These are phyloP conservation scores for Mycena haematopus DNA, from an alignment of 768 basidiomycete species.

Conservation along the genomic window DNA sequence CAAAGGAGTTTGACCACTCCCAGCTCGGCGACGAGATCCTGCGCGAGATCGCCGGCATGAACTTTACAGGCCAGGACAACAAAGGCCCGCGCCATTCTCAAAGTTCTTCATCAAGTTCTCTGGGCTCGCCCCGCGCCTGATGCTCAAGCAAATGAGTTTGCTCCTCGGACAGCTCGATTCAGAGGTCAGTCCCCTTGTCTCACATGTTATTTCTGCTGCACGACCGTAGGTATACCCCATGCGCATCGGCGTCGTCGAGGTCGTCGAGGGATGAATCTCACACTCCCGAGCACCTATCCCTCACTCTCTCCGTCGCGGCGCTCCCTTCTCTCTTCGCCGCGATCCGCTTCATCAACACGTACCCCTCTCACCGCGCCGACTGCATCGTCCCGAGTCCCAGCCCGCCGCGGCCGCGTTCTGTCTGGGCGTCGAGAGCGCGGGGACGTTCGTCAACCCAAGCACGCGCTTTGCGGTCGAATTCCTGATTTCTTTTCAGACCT, in stretches of 20 bases:
- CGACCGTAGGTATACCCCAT: constrained; percentile 85
- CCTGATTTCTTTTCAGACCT: constrained; percentile 60
- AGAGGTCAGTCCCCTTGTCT: constrained; percentile 61
- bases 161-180: constrained; percentile 88
- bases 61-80: constrained; percentile 80
- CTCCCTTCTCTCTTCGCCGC: too few relatives aligned
- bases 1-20: constrained; percentile 85
- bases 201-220: neutral
- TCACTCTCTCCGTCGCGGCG: too few relatives aligned
- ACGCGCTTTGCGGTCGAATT: too few relatives aligned
- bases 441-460: too few relatives aligned
- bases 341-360: too few relatives aligned
- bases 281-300: too few relatives aligned
- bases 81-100: constrained; percentile 88
- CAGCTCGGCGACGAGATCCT: constrained; percentile 93
- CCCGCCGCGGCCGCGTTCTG: too few relatives aligned
- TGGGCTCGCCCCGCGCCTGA: constrained; percentile 78
- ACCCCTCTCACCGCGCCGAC: too few relatives aligned
- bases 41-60: constrained; percentile 82
- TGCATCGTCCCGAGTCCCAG: too few relatives aligned
- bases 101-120: constrained; percentile 82
- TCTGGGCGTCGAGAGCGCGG: too few relatives aligned
- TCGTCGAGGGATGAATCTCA: too few relatives aligned
- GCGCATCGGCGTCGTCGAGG: constrained; percentile 93
- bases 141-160: constrained; percentile 89